phyloP scores from a whole-genome alignment of 108 stramenopile species.

The Fragilaria crotonensis region DNA sequence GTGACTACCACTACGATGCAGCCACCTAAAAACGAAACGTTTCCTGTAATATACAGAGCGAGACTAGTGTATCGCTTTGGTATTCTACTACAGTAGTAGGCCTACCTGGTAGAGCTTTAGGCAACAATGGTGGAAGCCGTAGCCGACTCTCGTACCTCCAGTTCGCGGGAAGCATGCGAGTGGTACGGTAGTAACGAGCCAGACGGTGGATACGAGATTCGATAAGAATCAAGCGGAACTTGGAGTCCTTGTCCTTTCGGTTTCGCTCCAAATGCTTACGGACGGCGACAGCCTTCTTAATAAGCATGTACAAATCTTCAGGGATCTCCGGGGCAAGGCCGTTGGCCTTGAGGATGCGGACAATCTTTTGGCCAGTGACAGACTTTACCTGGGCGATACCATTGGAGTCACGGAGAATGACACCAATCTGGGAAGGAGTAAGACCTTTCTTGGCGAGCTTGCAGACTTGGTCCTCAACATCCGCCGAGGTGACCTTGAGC shows the following conservation, averaged over 20 bases:
- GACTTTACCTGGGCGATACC: constrained; percentile 95
- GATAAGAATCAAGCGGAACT: constrained; percentile 99
- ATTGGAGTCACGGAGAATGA: constrained; percentile 96
- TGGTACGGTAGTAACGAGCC: constrained; percentile 99
- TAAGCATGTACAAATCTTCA: constrained; percentile 99
- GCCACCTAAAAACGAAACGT: too few species aligned
- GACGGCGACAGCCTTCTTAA: constrained; percentile 99
- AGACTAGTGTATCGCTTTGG: too few species aligned
- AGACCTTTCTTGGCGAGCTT: constrained; percentile 99
- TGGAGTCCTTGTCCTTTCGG: constrained; percentile 99
- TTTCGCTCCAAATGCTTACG: constrained; percentile 99
- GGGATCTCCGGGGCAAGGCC: constrained; percentile 99
- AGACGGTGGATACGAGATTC: constrained; percentile 98
- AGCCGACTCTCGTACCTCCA: constrained; percentile 98
- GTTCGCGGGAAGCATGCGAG: constrained; percentile 97
- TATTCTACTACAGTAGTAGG: too few species aligned
- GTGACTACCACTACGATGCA: constrained; percentile 69
- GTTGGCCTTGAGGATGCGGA: constrained; percentile 98
- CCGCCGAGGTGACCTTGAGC: constrained; percentile 88
- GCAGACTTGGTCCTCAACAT: constrained; percentile 97
- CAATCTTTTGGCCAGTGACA: constrained; percentile 98
- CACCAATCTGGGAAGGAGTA: constrained; percentile 99
- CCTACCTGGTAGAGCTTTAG: constrained; percentile 45
- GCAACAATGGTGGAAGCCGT: constrained; percentile 99
- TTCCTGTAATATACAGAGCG: too few species aligned